Evolutionary conservation across 192 early-diverging fungal species (phyloP).

Genomic region (Umbelopsis sp.): DNA sequence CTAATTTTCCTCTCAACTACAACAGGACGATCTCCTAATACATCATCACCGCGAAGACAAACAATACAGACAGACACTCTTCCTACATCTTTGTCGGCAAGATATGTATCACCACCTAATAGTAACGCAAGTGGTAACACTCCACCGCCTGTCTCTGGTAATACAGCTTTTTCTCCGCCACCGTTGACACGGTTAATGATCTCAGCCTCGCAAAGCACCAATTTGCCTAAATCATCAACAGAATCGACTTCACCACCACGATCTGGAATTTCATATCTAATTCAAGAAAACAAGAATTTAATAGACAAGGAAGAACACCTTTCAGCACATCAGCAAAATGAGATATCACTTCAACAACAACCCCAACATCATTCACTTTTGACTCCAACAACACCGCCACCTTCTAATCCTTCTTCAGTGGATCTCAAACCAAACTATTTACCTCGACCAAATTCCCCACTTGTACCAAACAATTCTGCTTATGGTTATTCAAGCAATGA

Average conservation of each 20-base stretch:
- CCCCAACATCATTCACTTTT: background rate
- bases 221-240: background rate
- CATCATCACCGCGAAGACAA: slow-evolving; percentile 15
- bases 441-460: slow-evolving; percentile 11
- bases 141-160: background rate
- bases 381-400: slow-evolving; percentile 9
- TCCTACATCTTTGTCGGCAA: slow-evolving; percentile 24
- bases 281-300: background rate
- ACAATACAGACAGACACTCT: slow-evolving; percentile 33
- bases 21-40: slow-evolving; percentile 9
- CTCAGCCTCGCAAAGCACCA: slow-evolving; percentile 2
- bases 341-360: background rate
- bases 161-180: slow-evolving; percentile 15
- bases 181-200: slow-evolving; percentile 6
- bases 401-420: slow-evolving; percentile 22
- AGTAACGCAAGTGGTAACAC: background rate
- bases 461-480: background rate
- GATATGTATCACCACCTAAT: background rate
- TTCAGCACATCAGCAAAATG: too few species aligned
- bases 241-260: background rate
- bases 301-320: slow-evolving; percentile 7
- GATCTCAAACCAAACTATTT: slow-evolving; percentile 5
- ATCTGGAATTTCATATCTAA: background rate
- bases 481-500: background rate
- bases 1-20: background rate